Evolutionary conservation across 805 yeast species (phyloP), one percentile per base, ranked within the genome.

Genomic region (Nakazawaea ambrosiae): DNA sequence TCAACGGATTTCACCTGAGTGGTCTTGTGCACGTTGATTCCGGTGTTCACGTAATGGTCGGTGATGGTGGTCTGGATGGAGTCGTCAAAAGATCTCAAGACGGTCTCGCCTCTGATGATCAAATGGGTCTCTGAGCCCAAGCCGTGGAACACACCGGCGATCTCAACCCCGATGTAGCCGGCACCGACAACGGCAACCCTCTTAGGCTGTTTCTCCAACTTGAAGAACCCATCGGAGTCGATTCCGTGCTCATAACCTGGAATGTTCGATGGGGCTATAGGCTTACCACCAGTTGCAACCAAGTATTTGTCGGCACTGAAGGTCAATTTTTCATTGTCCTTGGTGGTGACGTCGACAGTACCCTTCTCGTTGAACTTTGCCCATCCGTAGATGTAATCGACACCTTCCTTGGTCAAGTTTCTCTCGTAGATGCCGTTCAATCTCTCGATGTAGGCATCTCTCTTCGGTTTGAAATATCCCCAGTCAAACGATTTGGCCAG

Each of bases 131-230:
- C 87, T 12, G 90, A 57, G 14, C 95, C 95, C 44, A 92, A 70
- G 18, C 87, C 87, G 47, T 84, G 73, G 76, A 92, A 90, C 31
- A 92, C 88, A 45, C 98, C 98, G 5, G 97, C 83, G 36, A 92
- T 73, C 66, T 92, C 99, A 33, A 88, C 82, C 41, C 96, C 97
- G 57, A 92, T 92, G 65, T 92, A 92, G 31, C 99, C 99, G 27
- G 96, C 96, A 50, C 99, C 99, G 10, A 92, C 96, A 44, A 92
- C 71, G 2, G 94, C 97, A 20, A 90, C 97, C 34, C 79, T 72
- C 61, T 87, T 81, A 36, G 99, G 98, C 63, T 89, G 97, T 34
- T 63, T 54, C 43, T 73, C 80, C 47, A 92, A 67, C 45, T 73
- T 75, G 55, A 92, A 92, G 58, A 92, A 92, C 0, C 96, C 96